These are phyloP conservation scores for Aspergillus amoenus DNA, from an alignment of 2,329 filamentous ascomycete genomes.

Conservation along the genomic window DNA sequence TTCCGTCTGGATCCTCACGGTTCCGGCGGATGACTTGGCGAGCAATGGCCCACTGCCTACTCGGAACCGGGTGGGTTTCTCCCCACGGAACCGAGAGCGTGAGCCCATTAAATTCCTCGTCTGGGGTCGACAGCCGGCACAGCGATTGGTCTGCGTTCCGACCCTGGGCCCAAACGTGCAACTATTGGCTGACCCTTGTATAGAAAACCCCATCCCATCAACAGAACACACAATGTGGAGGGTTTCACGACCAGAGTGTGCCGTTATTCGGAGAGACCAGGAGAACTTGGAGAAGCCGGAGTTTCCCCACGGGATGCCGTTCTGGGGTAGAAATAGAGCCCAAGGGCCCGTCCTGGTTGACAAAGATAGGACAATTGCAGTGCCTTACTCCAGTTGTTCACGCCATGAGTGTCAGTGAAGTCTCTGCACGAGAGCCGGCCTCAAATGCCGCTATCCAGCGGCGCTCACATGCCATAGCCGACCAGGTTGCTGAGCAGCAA, in stretches of 20 bases:
- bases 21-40: neutral
- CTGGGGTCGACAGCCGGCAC: neutral
- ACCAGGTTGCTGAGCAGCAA: conserved; percentile 23
- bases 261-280: neutral
- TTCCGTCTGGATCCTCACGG: neutral
- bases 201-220: neutral
- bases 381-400: neutral
- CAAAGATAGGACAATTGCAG: neutral
- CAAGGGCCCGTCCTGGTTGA: neutral
- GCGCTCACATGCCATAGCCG: conserved; percentile 24
- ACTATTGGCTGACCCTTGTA: neutral
- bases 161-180: neutral
- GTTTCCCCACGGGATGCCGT: conserved; percentile 13
- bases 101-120: neutral
- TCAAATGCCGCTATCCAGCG: conserved; percentile 22
- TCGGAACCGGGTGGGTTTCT: neutral
- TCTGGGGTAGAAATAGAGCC: conserved; percentile 22
- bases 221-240: neutral
- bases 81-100: too few species aligned
- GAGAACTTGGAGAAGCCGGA: conserved; percentile 13
- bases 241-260: neutral
- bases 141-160: neutral
- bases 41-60: neutral
- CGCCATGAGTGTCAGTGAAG: conserved; percentile 1
- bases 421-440: neutral